Conservation (phyloP, 176 grass and related monocot genomes). For the Eleusine indica region DNA sequence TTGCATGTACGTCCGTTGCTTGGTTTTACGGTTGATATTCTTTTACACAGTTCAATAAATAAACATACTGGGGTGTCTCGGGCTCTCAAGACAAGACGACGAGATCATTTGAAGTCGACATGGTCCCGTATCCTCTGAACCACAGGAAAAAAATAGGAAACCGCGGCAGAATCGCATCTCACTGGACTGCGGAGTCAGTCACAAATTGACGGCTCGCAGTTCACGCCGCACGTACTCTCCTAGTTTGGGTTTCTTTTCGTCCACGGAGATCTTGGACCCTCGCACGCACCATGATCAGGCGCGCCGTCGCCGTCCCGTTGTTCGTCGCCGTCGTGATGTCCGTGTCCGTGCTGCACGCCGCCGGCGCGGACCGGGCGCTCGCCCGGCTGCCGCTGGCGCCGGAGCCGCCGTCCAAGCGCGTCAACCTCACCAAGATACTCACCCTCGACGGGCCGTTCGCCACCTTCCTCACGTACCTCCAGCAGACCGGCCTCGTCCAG, state of each 20-base stretch:
- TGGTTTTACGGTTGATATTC: not conserved
- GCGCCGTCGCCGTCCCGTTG: not conserved
- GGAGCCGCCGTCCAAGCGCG: not conserved
- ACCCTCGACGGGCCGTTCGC: conserved; percentile 26
- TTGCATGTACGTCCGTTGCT: not conserved
- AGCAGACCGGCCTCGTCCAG: conserved; percentile 42
- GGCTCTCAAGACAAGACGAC: too few species aligned
- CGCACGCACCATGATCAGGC: not conserved
- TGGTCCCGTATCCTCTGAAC: conserved; percentile 25
- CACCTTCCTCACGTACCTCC: conserved; percentile 53
- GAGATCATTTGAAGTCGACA: conserved; percentile 21
- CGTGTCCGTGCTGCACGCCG: not conserved
- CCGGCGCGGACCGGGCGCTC: conserved; percentile 8
- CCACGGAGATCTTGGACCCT: too few species aligned
- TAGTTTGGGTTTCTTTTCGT: too few species aligned
- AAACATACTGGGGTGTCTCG: too few species aligned
- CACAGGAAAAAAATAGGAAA: conserved; percentile 46
- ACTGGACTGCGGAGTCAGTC: not conserved
- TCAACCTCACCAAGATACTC: conserved; percentile 46
- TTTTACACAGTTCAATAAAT: too few species aligned
- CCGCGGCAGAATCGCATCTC: conserved; percentile 21
- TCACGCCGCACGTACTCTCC: not conserved
- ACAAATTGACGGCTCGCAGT: not conserved
- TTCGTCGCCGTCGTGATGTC: not conserved
- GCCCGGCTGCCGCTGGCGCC: not conserved